Percentiles rank a stretch among this genome's conserved stretches.
Conservation (phyloP, 1,284 basidiomycete species). For the Sporisorium reilianum region DNA sequence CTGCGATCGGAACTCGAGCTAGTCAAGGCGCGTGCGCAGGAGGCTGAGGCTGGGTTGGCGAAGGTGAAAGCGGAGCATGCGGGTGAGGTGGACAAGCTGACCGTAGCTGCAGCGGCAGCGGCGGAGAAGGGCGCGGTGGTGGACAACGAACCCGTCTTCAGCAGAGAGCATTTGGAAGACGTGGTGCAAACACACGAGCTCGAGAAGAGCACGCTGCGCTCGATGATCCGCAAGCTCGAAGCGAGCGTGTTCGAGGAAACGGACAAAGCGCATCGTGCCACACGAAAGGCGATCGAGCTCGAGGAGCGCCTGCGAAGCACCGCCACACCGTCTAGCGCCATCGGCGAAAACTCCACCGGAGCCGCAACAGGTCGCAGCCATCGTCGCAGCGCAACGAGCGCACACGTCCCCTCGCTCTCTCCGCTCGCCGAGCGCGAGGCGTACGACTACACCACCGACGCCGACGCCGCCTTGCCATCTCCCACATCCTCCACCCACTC, state of each 20-base stretch:
- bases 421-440: conserved; percentile 42
- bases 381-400: conserved; percentile 30
- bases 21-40: conserved; percentile 8
- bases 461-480: not conserved
- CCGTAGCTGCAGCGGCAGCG: not conserved
- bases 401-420: conserved; percentile 41
- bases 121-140: not conserved
- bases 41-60: conserved; percentile 15
- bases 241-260: conserved; percentile 55
- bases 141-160: conserved; percentile 49
- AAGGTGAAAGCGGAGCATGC: conserved; percentile 10
- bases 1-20: conserved; percentile 34
- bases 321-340: not conserved
- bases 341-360: not conserved
- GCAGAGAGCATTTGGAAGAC: conserved; percentile 46
- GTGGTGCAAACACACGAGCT: conserved; percentile 52
- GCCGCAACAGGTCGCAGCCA: conserved; percentile 13
- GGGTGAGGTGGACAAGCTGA: not conserved
- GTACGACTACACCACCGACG: conserved; percentile 3
- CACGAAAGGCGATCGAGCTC: conserved; percentile 44
- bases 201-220: conserved; percentile 47
- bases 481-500: not conserved
- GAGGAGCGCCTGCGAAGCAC: conserved; percentile 33
- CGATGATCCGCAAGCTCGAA: conserved; percentile 58
- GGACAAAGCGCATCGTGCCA: conserved; percentile 51